These are phyloP conservation scores for Bombardia bombarda DNA, from an alignment of 495 filamentous ascomycete species.

Conservation along the genomic window DNA sequence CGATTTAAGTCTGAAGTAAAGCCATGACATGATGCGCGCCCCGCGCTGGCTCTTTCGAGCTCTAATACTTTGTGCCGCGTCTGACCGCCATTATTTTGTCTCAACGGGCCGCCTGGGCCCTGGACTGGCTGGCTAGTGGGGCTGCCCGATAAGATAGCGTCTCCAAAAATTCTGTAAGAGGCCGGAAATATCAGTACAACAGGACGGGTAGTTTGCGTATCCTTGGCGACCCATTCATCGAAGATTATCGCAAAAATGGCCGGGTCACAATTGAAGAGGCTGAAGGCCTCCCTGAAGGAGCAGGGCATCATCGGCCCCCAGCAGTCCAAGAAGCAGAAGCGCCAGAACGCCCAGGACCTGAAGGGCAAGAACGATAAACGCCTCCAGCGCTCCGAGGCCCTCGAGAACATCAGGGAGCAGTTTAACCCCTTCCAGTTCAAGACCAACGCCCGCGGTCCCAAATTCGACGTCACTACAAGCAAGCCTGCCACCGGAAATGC, in stretches of 20 bases:
- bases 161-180: conserved; percentile 15
- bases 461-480: conserved; percentile 67
- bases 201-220: neutral
- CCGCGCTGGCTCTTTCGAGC: neutral
- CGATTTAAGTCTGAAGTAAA: too few relatives aligned
- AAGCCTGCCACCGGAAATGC: conserved; percentile 41
- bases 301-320: conserved; percentile 83
- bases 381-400: conserved; percentile 61
- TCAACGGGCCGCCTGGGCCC: neutral
- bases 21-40: too few relatives aligned
- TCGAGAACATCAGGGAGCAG: conserved; percentile 79
- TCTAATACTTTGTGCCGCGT: conserved; percentile 5
- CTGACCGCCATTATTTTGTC: conserved; percentile 23
- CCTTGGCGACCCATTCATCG: neutral
- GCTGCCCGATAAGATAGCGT: conserved; percentile 26
- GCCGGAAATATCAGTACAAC: neutral
- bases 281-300: conserved; percentile 80
- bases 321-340: conserved; percentile 85
- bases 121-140: conserved; percentile 8
- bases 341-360: conserved; percentile 58
- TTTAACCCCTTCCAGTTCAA: conserved; percentile 98
- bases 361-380: conserved; percentile 54
- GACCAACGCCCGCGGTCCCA: conserved; percentile 54
- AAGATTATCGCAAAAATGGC: conserved; percentile 53
- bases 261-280: conserved; percentile 90